Evolutionary conservation across 371 early-diverging fungal species (phyloP).

Genomic region (Fennellomyces sp.): DNA sequence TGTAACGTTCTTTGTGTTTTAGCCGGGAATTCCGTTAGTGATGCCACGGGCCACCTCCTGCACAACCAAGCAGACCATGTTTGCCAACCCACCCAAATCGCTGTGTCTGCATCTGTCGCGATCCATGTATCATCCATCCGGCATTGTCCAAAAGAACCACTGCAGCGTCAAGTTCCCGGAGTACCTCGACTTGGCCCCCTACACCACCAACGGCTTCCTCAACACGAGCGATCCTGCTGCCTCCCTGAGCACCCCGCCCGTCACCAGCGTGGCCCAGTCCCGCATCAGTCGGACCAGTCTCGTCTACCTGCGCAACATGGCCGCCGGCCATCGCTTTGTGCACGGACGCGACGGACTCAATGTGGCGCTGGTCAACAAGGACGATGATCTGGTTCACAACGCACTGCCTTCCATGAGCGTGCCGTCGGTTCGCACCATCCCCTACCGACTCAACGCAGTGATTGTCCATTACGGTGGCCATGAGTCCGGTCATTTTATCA

Average conservation of each 20-base stretch:
- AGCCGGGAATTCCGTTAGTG: slow-evolving; percentile 40
- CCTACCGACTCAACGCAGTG: slow-evolving; percentile 81
- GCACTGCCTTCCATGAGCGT: slow-evolving; percentile 41
- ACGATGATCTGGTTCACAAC: slow-evolving; percentile 34
- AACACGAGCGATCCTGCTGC: slow-evolving; percentile 46
- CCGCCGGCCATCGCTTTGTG: slow-evolving; percentile 40
- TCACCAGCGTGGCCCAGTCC: slow-evolving; percentile 16
- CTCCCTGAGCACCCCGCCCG: slow-evolving; percentile 33
- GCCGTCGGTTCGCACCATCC: slow-evolving; percentile 33
- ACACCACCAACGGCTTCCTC: slow-evolving; percentile 60
- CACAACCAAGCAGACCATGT: slow-evolving; percentile 66
- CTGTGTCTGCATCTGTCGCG: slow-evolving; percentile 78
- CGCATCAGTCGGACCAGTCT: slow-evolving; percentile 44
- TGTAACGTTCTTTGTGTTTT: neutral
- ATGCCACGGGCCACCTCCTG: slow-evolving; percentile 28
- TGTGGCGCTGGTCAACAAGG: slow-evolving; percentile 29
- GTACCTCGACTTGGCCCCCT: slow-evolving; percentile 66
- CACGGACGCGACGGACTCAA: slow-evolving; percentile 44
- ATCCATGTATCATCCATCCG: slow-evolving; percentile 67
- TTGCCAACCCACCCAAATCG: slow-evolving; percentile 64
- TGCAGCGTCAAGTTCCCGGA: slow-evolving; percentile 64
- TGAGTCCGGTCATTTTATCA: slow-evolving; percentile 44
- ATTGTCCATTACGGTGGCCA: slow-evolving; percentile 86
- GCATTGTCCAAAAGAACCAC: slow-evolving; percentile 69
- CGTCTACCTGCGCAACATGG: slow-evolving; percentile 54